phyloP scores from a whole-genome alignment of 1,139 yeast species.

The Magnusiomyces magnusii region DNA sequence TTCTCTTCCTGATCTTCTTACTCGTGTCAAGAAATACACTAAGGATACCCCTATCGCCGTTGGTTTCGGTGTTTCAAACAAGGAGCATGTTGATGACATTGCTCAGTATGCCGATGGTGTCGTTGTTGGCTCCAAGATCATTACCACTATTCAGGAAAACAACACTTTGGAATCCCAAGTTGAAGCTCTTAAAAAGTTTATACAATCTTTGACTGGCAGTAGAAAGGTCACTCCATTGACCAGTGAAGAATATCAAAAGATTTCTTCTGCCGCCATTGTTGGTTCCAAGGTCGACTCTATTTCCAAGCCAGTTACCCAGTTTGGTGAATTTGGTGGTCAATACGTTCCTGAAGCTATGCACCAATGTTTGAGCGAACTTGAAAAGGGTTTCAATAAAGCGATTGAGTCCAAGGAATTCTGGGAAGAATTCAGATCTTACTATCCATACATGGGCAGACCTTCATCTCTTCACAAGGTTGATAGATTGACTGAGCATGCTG shows the following conservation, averaged over 20 bases:
- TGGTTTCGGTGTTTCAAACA: conserved; percentile 93
- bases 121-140: conserved; percentile 85
- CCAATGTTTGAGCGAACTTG: conserved; percentile 83
- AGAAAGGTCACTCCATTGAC: conserved; percentile 34
- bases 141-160: conserved; percentile 53
- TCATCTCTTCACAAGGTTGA: conserved; percentile 88
- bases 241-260: conserved; percentile 23
- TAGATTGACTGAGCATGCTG: conserved; percentile 78
- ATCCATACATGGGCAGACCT: conserved; percentile 93
- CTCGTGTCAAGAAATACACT: conserved; percentile 65
- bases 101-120: conserved; percentile 83
- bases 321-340: conserved; percentile 98
- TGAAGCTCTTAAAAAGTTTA: conserved; percentile 57
- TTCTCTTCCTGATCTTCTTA: conserved; percentile 61
- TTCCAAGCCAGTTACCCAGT: conserved; percentile 37
- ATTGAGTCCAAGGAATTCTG: conserved; percentile 85
- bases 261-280: conserved; percentile 25
- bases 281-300: conserved; percentile 18
- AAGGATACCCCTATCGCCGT: conserved; percentile 83
- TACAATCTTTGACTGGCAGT: conserved; percentile 54
- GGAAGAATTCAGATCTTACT: conserved; percentile 81
- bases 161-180: conserved; percentile 51
- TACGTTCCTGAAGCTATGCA: conserved; percentile 96
- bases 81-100: conserved; percentile 80
- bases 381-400: conserved; percentile 78